Evolutionary conservation across 352 stramenopile species (phyloP).

Genomic region (Hyaloperonospora arabidopsidis): DNA sequence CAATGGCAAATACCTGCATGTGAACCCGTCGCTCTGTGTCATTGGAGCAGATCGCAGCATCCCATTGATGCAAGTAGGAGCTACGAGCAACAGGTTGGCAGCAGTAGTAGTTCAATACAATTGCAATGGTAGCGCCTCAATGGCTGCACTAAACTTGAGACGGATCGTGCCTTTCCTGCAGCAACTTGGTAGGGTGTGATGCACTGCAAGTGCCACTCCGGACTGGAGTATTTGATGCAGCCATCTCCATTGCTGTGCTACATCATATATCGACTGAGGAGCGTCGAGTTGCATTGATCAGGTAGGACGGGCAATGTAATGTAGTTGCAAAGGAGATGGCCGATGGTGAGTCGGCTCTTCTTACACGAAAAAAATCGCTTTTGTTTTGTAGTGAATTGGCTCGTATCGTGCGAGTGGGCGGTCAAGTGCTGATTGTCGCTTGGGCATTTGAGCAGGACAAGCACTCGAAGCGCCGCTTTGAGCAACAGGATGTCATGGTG

Average conservation of each 20-base stretch:
- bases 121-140: background rate
- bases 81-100: conserved; percentile 30
- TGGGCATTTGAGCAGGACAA: conserved; percentile 82
- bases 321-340: too few relatives aligned
- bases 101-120: background rate
- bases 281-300: conserved; percentile 58
- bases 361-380: background rate
- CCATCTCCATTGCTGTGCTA: conserved; percentile 74
- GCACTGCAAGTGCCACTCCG: conserved; percentile 59
- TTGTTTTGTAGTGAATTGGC: conserved; percentile 45
- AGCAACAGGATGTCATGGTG: conserved; percentile 76
- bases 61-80: conserved; percentile 51
- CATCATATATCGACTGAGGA: conserved; percentile 78
- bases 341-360: too few relatives aligned
- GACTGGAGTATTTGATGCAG: conserved; percentile 55
- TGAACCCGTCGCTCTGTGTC: conserved; percentile 55
- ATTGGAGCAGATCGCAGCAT: conserved; percentile 72
- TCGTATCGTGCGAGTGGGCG: conserved; percentile 52
- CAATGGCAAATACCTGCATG: conserved; percentile 76
- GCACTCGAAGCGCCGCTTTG: conserved; percentile 67
- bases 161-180: conserved; percentile 15
- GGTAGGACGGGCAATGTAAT: conserved; percentile 20
- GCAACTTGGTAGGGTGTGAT: conserved; percentile 62
- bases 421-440: conserved; percentile 52
- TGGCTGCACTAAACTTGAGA: background rate